Conservation (phyloP, 257 asterid genomes). For the Nyctanthes arbortristis region DNA sequence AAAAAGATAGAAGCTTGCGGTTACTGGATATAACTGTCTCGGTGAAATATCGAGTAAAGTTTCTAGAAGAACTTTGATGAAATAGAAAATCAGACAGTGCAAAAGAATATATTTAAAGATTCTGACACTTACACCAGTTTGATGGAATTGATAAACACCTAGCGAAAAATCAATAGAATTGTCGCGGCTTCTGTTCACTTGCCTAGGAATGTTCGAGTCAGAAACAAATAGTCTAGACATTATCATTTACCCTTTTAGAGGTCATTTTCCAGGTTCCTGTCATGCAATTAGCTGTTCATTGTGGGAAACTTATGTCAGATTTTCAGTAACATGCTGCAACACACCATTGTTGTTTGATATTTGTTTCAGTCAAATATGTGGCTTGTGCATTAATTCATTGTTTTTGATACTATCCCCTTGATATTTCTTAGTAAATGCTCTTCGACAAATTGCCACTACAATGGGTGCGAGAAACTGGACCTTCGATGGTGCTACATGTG, state of each 20-base stretch:
- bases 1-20: neutral
- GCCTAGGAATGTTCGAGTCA: neutral
- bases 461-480: constrained; percentile 78
- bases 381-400: neutral
- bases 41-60: neutral
- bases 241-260: neutral
- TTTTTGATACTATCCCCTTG: neutral
- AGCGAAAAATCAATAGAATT: neutral
- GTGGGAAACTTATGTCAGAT: neutral
- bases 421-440: constrained; percentile 54
- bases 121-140: neutral
- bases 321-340: neutral
- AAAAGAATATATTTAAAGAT: neutral
- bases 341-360: neutral
- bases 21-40: neutral
- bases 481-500: constrained; percentile 64
- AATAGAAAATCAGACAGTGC: neutral
- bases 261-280: neutral
- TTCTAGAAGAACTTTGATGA: neutral
- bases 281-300: neutral
- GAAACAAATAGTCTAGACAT: neutral
- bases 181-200: neutral
- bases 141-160: neutral
- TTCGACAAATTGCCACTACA: constrained; percentile 60
- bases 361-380: neutral